Evolutionary conservation across 352 stramenopile genomes (phyloP).

Genomic region (Phytophthora agathidicida): DNA sequence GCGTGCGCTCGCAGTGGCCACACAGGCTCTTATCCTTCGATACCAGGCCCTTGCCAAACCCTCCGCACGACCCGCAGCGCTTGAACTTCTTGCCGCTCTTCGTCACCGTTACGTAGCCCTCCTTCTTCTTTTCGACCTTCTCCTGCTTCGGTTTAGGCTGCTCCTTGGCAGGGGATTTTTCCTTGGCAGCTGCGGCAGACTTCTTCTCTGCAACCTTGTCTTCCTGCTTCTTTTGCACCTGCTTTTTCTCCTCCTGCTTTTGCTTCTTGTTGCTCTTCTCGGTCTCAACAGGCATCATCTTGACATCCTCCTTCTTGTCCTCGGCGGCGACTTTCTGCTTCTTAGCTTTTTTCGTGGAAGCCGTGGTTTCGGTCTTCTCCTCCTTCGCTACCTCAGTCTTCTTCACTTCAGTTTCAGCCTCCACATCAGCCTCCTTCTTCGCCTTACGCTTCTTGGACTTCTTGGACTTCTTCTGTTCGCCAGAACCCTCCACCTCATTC

Average conservation of each 20-base stretch:
- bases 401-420: slow-evolving; percentile 23
- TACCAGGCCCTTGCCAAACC: slow-evolving; percentile 78
- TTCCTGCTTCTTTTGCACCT: slow-evolving; percentile 22
- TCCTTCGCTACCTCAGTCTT: slow-evolving; percentile 39
- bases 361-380: slow-evolving; percentile 7
- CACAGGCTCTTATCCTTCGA: slow-evolving; percentile 67
- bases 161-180: slow-evolving; percentile 16
- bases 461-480: slow-evolving; percentile 47
- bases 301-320: slow-evolving; percentile 20
- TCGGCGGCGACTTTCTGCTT: slow-evolving; percentile 43
- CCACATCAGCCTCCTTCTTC: slow-evolving; percentile 29
- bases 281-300: slow-evolving; percentile 20
- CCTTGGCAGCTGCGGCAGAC: slow-evolving; percentile 17
- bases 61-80: slow-evolving; percentile 67
- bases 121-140: slow-evolving; percentile 36
- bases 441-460: slow-evolving; percentile 59
- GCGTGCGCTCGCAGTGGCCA: slow-evolving; percentile 72
- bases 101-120: slow-evolving; percentile 41
- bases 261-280: slow-evolving; percentile 37
- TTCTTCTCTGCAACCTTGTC: slow-evolving; percentile 31
- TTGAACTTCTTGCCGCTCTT: slow-evolving; percentile 81
- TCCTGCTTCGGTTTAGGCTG: slow-evolving; percentile 30
- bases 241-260: slow-evolving; percentile 26
- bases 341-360: slow-evolving; percentile 38
- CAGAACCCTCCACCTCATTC: slow-evolving; percentile 19